These are phyloP conservation scores for Sequoiadendron giganteum DNA, from an alignment of 75 land plant species.

Conservation along the genomic window DNA sequence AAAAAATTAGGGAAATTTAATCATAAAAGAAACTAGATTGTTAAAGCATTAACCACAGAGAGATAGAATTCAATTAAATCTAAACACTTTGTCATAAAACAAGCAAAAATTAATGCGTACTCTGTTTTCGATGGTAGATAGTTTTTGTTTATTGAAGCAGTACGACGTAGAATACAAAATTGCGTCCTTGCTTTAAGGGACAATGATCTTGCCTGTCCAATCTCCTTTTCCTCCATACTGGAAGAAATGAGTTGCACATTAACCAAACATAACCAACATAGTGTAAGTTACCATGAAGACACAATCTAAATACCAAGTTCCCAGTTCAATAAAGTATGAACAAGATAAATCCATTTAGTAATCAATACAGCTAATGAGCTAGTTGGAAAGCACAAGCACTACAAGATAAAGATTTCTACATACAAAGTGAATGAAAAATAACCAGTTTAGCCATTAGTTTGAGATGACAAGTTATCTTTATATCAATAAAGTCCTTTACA, in stretches of 20 bases:
- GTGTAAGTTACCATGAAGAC: not conserved
- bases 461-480: not conserved
- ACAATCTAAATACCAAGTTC: not conserved
- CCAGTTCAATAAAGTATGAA: not conserved
- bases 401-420: not conserved
- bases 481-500: not conserved
- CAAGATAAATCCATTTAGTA: not conserved
- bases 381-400: not conserved
- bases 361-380: not conserved
- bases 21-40: not conserved
- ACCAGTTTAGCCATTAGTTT: not conserved
- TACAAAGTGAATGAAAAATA: not conserved
- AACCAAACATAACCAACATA: not conserved
- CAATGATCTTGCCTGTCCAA: slow-evolving; percentile 34
- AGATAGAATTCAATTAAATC: not conserved
- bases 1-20: not conserved
- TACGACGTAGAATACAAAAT: slow-evolving; percentile 44
- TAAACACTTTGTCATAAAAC: not conserved
- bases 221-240: slow-evolving; percentile 35
- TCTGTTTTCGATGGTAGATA: slow-evolving; percentile 44
- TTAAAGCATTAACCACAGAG: not conserved
- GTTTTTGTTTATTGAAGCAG: slow-evolving; percentile 35
- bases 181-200: slow-evolving; percentile 34
- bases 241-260: not conserved
- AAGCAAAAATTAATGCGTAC: slow-evolving; percentile 20